Evolutionary conservation across 345 rosid genomes (phyloP), one percentile per base, ranked within the genome.

Genomic region (Salix exigua): DNA sequence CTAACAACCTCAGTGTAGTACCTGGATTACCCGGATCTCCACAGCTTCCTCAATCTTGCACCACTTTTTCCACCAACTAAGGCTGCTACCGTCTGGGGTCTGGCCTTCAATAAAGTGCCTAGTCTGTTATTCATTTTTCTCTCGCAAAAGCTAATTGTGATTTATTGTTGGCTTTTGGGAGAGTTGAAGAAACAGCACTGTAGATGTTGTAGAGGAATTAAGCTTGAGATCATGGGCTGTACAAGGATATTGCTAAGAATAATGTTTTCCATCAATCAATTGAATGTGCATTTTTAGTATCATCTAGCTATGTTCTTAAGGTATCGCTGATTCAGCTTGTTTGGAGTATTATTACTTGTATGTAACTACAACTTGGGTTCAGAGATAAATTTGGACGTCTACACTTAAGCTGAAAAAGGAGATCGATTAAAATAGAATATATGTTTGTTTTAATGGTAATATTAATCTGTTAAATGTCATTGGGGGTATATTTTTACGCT

Each of bases 1-100:
- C 63, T 48, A 50, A 12, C 17, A 76, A 79, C 68, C 66, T 7
- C 19, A 61, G 61, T 40, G 78, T 66, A 50, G 70, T 73, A 42
- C 62, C 77, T 53, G 83, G 82, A 11, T 71, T 77, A 75, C 90
- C 89, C 10, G 91, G 87, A 26, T 90, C 97, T 13, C 93, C 99
- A 23, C 94, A 87, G 74, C 89, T 88, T 86, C 99, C 91, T 70
- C 97, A 93, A 70, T 90, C 96, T 78, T 93, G 97, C 91, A 93
- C 97, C 80, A 94, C 97, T 76, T 91, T 92, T 82, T 89, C 97
- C 73, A 87, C 92, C 44, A 91, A 82, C 79, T 90, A 82, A 71
- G 53, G 16, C 0, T 2, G 4, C 6, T 21, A 17, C 37, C 50
- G 33, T 48, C 28, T 33, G 40, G n/a, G 53, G 48, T 38, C 5